Percentiles rank a stretch among this genome's conserved stretches.
These are phyloP conservation scores for Lactarius sp. DNA, from an alignment of 768 basidiomycete species.

Conservation along the genomic window DNA sequence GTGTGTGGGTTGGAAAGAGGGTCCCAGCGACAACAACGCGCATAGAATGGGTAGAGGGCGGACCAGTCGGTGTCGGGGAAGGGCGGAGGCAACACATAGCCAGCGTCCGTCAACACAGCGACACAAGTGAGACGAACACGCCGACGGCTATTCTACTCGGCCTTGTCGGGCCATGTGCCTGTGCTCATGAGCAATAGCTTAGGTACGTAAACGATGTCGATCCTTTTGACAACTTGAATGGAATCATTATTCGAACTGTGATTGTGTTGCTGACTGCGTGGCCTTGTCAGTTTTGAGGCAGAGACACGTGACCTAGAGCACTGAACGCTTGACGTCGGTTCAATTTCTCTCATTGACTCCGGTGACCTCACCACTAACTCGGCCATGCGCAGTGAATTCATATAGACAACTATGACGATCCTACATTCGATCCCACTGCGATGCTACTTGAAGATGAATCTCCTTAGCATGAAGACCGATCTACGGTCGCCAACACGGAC, in stretches of 20 bases:
- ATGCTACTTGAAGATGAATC: constrained; percentile 41
- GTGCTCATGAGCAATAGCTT: too few relatives aligned
- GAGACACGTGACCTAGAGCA: too few relatives aligned
- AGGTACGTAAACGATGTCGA: too few relatives aligned
- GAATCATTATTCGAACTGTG: too few relatives aligned
- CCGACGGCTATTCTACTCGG: too few relatives aligned
- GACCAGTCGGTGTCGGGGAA: constrained; percentile 16
- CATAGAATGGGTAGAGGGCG: constrained; percentile 36
- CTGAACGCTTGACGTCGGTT: too few relatives aligned
- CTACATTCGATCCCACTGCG: constrained; percentile 34
- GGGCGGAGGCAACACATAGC: constrained; percentile 36
- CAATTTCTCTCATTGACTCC: too few relatives aligned
- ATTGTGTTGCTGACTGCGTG: too few relatives aligned
- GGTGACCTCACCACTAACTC: too few relatives aligned
- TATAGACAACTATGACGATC: constrained; percentile 32
- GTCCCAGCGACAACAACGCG: constrained; percentile 78
- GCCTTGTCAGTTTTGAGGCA: too few relatives aligned
- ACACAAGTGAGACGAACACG: background rate
- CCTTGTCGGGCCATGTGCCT: too few relatives aligned
- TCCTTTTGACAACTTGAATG: too few relatives aligned
- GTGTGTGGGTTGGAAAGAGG: constrained; percentile 71
- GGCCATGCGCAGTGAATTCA: constrained; percentile 2
- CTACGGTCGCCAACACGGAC: constrained; percentile 46
- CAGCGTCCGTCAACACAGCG: constrained; percentile 77
- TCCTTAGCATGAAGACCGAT: constrained; percentile 52